Base-by-base conservation (phyloP, 352 stramenopile genomes). In the Pilasporangium apinafurcum region DNA sequence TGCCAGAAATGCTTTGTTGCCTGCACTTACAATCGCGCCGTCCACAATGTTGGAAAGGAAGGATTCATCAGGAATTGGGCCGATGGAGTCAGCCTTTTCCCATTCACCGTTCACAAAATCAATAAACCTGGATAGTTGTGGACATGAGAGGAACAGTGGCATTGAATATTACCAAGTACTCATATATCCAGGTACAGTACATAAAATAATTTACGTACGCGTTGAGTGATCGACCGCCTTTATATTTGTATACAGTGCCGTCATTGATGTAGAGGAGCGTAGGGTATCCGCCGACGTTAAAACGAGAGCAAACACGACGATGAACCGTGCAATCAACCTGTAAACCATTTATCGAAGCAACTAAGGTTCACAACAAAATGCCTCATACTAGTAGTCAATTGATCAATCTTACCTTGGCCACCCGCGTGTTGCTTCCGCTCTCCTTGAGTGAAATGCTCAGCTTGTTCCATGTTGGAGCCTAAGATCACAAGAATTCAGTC, bases 261-360 rank as follows among this genome's bases (percentile, higher is more conserved):
- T 88, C 56, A 20, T 80, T 80, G 29, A 92, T 47, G 57, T 79
- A 89, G 47, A 86, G 83, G 22, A 92, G 65, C 44, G 75, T 71
- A 39, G 81, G 81, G 58, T 89, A 92, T 18, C 78, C 78, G 28
- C 73, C 77, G 25, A 92, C 81, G 8, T 72, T 75, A 37, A 92
- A 92, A 47, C 81, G 81, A 44, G 78, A 90, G 56, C 81, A 92
- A 10, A 92, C 67, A 18, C 76, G 77, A 36, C 81, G 75, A 54
- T 92, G 71, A 51, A 81, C 75, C 8, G 78, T 91, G 54, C 81
- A 92, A 46, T 82, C 62, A 16, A 59, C 39, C 40, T 38, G 26
- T 26, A 44, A 35, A 8, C 20, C 20, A 5, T 25, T 12, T 12
- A 35, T 29, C 25, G 25, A 18, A 40, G 5, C 8, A 50, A n/a